These are phyloP conservation scores for Ogataea neopini DNA, from an alignment of 805 yeast genomes.

Conservation along the genomic window DNA sequence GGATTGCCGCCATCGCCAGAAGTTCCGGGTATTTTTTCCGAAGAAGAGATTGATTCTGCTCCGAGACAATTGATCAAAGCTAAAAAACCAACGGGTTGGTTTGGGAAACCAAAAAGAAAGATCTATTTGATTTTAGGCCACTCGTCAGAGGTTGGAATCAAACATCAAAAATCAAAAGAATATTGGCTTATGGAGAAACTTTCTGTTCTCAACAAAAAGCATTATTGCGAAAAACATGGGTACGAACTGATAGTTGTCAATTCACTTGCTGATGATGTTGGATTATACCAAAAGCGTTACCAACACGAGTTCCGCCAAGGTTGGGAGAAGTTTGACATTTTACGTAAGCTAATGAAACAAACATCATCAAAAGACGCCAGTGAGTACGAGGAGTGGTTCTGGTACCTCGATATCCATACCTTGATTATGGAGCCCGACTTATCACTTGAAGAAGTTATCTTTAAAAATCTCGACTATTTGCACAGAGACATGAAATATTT, in stretches of 20 bases:
- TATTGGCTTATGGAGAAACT: constrained; percentile 50
- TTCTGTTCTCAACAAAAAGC: constrained; percentile 48
- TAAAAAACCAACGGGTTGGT: constrained; percentile 6
- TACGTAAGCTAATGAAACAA: constrained; percentile 38
- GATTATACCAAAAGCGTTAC: constrained; percentile 45
- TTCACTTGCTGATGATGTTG: constrained; percentile 38
- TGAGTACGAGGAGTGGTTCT: constrained; percentile 39
- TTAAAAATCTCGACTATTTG: constrained; percentile 33
- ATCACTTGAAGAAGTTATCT: constrained; percentile 37
- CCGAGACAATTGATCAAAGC: constrained; percentile 5
- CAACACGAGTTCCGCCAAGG: constrained; percentile 51
- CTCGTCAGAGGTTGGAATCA: constrained; percentile 43
- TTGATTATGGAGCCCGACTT: constrained; percentile 42
- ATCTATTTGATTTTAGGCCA: constrained; percentile 41
- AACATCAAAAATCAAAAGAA: constrained; percentile 40
- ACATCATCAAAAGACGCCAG: constrained; percentile 26
- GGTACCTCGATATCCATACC: constrained; percentile 44
- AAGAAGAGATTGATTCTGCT: constrained; percentile 8
- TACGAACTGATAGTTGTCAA: constrained; percentile 45
- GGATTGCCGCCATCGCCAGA: constrained; percentile 32
- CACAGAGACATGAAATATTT: constrained; percentile 37
- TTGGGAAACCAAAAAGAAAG: constrained; percentile 30
- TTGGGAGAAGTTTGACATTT: constrained; percentile 43
- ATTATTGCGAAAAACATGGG: constrained; percentile 48
- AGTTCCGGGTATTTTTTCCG: constrained; percentile 30